Conservation (phyloP, 2,329 filamentous ascomycete genomes). For the Pestalotiopsis sp. region DNA sequence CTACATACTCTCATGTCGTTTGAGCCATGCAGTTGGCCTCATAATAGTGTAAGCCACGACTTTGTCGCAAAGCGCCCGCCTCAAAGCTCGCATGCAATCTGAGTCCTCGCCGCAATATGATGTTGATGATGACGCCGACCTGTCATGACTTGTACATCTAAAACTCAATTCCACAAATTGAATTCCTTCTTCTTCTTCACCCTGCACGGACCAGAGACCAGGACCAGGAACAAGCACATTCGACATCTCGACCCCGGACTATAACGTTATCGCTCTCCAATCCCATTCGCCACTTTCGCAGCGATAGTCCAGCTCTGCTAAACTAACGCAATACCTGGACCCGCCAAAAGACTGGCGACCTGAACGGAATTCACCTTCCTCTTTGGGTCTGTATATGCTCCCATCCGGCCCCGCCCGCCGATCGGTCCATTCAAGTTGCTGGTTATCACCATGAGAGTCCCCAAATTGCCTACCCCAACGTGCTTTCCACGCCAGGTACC, state of each 20-base stretch:
- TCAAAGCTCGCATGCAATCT: no score
- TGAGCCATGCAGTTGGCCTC: no score
- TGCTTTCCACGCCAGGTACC: background rate
- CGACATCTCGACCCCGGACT: background rate
- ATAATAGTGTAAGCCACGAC: no score
- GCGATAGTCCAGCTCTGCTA: conserved; percentile 4
- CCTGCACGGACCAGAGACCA: background rate
- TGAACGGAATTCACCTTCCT: background rate
- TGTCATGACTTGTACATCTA: background rate
- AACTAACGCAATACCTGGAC: background rate
- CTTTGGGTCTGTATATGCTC: background rate
- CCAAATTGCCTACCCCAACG: background rate
- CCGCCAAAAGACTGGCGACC: background rate
- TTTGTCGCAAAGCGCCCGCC: no score
- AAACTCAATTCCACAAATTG: background rate
- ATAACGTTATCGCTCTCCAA: conserved; percentile 4
- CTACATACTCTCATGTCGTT: no score
- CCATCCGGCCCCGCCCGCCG: background rate
- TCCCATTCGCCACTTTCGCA: background rate
- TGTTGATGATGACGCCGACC: background rate
- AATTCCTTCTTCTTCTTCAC: background rate
- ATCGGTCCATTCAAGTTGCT: background rate
- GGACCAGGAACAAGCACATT: background rate
- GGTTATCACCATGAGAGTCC: background rate
- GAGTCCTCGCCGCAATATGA: background rate